Percentiles rank a stretch among this genome's conserved stretches.
Evolutionary conservation across 2,329 filamentous ascomycete species (phyloP).

Genomic region (Ophiostoma sp.): DNA sequence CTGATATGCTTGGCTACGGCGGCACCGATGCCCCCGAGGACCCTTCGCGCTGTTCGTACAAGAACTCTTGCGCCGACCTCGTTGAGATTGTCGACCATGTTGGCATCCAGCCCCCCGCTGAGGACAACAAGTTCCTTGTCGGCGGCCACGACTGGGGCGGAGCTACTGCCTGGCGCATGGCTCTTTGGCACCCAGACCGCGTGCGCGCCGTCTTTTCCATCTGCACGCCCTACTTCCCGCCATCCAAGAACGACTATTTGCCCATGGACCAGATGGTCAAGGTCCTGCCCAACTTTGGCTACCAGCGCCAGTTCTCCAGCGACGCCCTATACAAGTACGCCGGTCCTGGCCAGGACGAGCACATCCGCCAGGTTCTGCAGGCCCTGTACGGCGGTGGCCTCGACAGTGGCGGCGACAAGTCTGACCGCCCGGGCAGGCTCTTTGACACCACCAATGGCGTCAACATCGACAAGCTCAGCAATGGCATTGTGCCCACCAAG

Average conservation of each 20-base stretch:
- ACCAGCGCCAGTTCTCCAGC: slow-evolving; percentile 75
- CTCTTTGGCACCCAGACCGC: slow-evolving; percentile 66
- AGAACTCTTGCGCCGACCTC: slow-evolving; percentile 69
- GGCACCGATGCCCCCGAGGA: slow-evolving; percentile 64
- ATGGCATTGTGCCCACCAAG: slow-evolving; percentile 50
- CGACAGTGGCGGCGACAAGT: slow-evolving; percentile 36
- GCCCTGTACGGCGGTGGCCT: slow-evolving; percentile 62
- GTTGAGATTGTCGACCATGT: slow-evolving; percentile 61
- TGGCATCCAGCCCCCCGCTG: slow-evolving; percentile 39
- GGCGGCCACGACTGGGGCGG: slow-evolving; percentile 95
- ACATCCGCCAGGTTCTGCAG: slow-evolving; percentile 62
- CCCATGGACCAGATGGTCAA: slow-evolving; percentile 52
- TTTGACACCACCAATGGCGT: slow-evolving; percentile 54
- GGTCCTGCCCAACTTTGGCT: slow-evolving; percentile 64
- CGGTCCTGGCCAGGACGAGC: slow-evolving; percentile 47
- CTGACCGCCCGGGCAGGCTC: slow-evolving; percentile 47
- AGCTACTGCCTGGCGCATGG: slow-evolving; percentile 64
- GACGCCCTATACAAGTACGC: slow-evolving; percentile 56
- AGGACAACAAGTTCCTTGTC: slow-evolving; percentile 57
- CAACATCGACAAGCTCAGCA: slow-evolving; percentile 44
- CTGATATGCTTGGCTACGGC: slow-evolving; percentile 84
- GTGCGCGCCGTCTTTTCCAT: slow-evolving; percentile 71
- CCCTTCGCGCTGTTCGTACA: slow-evolving; percentile 61
- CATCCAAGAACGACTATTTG: slow-evolving; percentile 44
- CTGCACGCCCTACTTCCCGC: slow-evolving; percentile 68